These are phyloP conservation scores for Penicillium odoratum DNA, from an alignment of 495 filamentous ascomycete species.

Conservation along the genomic window DNA sequence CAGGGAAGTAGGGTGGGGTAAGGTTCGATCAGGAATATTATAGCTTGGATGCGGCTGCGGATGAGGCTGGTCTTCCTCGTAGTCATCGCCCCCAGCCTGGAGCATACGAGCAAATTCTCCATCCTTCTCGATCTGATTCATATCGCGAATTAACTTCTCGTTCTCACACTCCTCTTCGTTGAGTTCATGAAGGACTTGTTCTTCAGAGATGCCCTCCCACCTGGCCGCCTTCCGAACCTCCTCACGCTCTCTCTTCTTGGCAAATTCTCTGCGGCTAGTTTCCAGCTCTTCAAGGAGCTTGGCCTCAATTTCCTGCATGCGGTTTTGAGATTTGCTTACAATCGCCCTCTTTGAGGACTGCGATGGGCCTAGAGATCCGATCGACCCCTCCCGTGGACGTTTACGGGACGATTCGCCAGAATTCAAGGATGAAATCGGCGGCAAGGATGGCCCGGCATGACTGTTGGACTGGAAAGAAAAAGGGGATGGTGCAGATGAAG, in stretches of 20 bases:
- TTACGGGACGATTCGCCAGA: constrained; percentile 18
- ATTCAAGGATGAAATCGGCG: neutral
- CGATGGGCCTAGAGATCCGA: constrained; percentile 4
- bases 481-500: constrained; percentile 24
- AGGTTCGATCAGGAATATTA: constrained; percentile 17
- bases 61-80: neutral
- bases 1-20: neutral
- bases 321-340: constrained; percentile 5
- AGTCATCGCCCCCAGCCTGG: constrained; percentile 19
- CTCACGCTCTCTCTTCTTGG: constrained; percentile 7
- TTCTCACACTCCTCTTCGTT: constrained; percentile 36
- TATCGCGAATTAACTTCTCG: constrained; percentile 8
- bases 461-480: constrained; percentile 8
- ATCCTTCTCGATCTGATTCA: constrained; percentile 34
- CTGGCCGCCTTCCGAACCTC: constrained; percentile 5
- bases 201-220: constrained; percentile 23
- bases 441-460: neutral
- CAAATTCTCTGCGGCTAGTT: neutral
- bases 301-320: constrained; percentile 12
- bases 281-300: constrained; percentile 9
- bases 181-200: constrained; percentile 31
- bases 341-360: constrained; percentile 18
- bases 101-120: constrained; percentile 49
- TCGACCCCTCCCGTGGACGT: constrained; percentile 21
- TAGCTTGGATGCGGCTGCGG: neutral